A percentile compares a stretch with the other conserved stretches of the same genome.
These are phyloP conservation scores for Steccherinum ochraceum DNA, from an alignment of 768 basidiomycete genomes.

Conservation along the genomic window DNA sequence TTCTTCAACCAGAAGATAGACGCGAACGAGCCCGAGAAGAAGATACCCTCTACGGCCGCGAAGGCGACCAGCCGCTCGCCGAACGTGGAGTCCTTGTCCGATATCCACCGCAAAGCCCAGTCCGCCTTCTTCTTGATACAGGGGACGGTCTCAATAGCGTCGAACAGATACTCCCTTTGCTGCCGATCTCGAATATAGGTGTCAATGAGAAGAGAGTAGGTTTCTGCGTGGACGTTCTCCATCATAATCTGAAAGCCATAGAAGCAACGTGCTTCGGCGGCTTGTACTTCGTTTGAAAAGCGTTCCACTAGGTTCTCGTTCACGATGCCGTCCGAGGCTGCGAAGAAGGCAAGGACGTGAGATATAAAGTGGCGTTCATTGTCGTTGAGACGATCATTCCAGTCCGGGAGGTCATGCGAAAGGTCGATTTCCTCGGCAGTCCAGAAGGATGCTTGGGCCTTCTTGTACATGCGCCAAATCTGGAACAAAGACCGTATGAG, in stretches of 20 bases:
- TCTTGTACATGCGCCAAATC: slow-evolving; percentile 97
- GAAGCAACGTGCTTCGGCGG: slow-evolving; percentile 90
- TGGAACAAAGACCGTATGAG: slow-evolving; percentile 22
- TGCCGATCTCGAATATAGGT: slow-evolving; percentile 82
- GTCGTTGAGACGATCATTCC: slow-evolving; percentile 73
- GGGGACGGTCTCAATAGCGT: slow-evolving; percentile 91
- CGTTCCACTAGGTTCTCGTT: slow-evolving; percentile 95
- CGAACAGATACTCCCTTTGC: slow-evolving; percentile 78
- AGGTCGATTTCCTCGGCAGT: slow-evolving; percentile 91
- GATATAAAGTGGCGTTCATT: slow-evolving; percentile 88
- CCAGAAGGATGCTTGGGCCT: slow-evolving; percentile 92
- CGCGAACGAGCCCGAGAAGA: slow-evolving; percentile 92
- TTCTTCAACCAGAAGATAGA: slow-evolving; percentile 98
- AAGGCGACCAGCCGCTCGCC: slow-evolving; percentile 89
- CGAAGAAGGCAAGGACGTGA: slow-evolving; percentile 93
- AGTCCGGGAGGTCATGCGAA: slow-evolving; percentile 79
- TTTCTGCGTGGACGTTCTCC: slow-evolving; percentile 96
- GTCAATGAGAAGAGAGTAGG: slow-evolving; percentile 93
- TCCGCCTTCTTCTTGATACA: slow-evolving; percentile 90
- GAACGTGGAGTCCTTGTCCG: slow-evolving; percentile 73
- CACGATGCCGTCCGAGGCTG: slow-evolving; percentile 92
- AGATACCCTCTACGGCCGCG: slow-evolving; percentile 94
- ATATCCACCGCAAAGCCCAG: slow-evolving; percentile 93
- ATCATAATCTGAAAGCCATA: slow-evolving; percentile 99
- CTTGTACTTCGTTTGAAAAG: slow-evolving; percentile 89